Evolutionary conservation across 176 grass and related monocot genomes (phyloP).

Genomic region (Phoenix roebelenii): DNA sequence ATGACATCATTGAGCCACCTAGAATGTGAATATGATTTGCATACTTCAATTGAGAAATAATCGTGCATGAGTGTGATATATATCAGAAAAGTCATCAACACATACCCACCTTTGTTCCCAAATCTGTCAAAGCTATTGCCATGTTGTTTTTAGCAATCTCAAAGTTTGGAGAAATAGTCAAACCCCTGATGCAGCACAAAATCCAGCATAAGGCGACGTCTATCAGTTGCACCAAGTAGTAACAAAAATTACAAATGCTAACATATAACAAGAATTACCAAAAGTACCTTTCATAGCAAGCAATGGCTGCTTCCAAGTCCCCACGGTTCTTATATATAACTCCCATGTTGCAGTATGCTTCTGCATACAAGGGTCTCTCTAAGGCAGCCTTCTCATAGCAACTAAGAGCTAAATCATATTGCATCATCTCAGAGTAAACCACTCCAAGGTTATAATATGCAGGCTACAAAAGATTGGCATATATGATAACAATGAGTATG

Average conservation of each 20-base stretch:
- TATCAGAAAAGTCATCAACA: background rate
- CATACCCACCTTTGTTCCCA: conserved; percentile 81
- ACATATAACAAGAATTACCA: background rate
- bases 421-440: conserved; percentile 96
- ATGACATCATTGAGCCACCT: too few species aligned
- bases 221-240: conserved; percentile 3
- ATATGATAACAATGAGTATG: too few species aligned
- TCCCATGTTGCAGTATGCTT: conserved; percentile 99
- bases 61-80: too few species aligned
- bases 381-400: conserved; percentile 97
- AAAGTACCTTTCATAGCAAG: conserved; percentile 84
- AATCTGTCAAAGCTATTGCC: conserved; percentile 93
- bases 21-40: too few species aligned
- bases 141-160: conserved; percentile 99
- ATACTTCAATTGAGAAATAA: too few species aligned
- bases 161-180: conserved; percentile 97
- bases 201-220: conserved; percentile 10
- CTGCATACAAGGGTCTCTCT: conserved; percentile 87
- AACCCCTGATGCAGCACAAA: conserved; percentile 52
- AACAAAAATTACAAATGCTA: background rate
- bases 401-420: conserved; percentile 89
- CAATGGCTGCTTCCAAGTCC: conserved; percentile 88
- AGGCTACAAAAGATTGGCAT: conserved; percentile 38
- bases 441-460: conserved; percentile 99
- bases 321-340: conserved; percentile 99